Evolutionary conservation across 2,329 filamentous ascomycete genomes (phyloP), one percentile per base, ranked within the genome.

Genomic region (Raffaelea deltoideospora): DNA sequence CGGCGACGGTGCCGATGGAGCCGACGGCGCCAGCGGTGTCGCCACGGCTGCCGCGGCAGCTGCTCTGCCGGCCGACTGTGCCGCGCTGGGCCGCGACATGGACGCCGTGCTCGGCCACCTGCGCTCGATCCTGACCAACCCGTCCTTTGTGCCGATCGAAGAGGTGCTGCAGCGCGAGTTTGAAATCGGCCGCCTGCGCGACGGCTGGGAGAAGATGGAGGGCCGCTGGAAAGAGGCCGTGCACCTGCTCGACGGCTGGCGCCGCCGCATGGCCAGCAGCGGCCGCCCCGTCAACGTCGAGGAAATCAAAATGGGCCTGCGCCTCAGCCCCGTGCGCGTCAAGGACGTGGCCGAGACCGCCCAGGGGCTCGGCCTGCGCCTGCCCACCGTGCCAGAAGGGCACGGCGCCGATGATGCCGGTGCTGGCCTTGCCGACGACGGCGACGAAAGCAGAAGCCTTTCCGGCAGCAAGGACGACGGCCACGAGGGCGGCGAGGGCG

Each of bases 181-280:
- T 41, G 87, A 95, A 53, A 96, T 98, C 45, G 68, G 71, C 36
- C 72, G 83, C 35, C 64, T 98, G 33, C 76, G 84, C 37, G 73
- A 80, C 38, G 85, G 87, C 14, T 93, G 88, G 79, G 82, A 92
- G 53, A 86, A 81, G 57, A 94, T 96, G 83, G 87, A 96, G 55
- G 70, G 64, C 18, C 73, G 86, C 35, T 94, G 90, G 85, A 78
- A 76, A 45, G 88, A 96, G 52, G 84, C 90, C 1, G 77, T 96
- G 11, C 69, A 75, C 26, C 74, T 98, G 59, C 93, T 98, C 63
- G 84, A 95, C 45, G 77, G 81, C 24, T 96, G 90, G 88, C 77
- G 87, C 42, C 79, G 76, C 53, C 72, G 84, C 30, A 85, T 94
- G 72, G 73, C 72, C 14, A 67, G 67, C 35, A 76, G 71, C 44